Conservation (phyloP, 31 red algal species). For the Asparagopsis taxiformis region DNA sequence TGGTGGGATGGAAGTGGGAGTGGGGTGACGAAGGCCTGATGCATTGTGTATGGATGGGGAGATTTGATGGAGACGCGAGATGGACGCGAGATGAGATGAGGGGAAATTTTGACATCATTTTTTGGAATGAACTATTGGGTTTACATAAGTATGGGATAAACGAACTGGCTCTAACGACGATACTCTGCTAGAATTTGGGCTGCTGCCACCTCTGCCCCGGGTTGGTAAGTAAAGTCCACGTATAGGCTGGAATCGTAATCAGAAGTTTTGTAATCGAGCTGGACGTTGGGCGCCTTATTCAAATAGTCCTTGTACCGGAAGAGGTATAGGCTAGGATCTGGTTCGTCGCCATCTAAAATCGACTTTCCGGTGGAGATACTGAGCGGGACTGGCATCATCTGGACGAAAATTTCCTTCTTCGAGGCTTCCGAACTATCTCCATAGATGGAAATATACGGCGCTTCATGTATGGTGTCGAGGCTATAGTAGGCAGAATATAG, state of each 20-base stretch:
- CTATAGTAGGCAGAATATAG: background rate
- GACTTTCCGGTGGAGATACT: background rate
- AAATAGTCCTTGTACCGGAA: background rate
- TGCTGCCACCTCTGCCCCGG: background rate
- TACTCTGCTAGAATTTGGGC: background rate
- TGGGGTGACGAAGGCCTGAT: no score
- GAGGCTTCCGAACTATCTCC: background rate
- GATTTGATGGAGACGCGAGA: no score
- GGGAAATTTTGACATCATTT: no score
- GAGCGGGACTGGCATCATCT: background rate
- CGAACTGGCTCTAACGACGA: background rate
- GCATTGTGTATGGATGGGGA: no score
- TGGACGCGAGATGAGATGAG: no score
- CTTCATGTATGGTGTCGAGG: background rate
- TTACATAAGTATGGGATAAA: no score
- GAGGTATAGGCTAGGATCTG: background rate
- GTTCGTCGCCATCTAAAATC: background rate
- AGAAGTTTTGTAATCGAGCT: background rate
- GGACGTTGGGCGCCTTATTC: background rate
- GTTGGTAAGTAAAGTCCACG: background rate
- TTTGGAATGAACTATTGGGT: no score
- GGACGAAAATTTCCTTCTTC: background rate
- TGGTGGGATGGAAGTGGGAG: background rate
- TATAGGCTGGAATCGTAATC: background rate
- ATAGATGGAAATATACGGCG: constrained; percentile 1